Base-by-base conservation (phyloP, 2,329 filamentous ascomycete species). In the Stachybotrys chlorohalonatus region DNA sequence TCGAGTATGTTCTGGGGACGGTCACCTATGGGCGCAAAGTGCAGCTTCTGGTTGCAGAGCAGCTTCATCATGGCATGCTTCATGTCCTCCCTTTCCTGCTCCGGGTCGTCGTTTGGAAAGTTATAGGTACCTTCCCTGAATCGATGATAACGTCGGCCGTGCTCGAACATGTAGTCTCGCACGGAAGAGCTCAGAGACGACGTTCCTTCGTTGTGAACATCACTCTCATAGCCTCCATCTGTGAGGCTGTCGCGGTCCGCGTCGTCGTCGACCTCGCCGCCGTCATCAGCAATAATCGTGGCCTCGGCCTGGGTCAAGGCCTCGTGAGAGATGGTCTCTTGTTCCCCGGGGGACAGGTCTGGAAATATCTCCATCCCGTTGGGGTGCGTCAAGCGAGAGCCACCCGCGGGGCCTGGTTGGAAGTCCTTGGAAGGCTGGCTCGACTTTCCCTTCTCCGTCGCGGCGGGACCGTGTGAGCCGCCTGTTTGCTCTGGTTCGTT, bases 41-140 rank as follows among this genome's bases (percentile, higher is more conserved):
- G 73, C n/a, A 82, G 66, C 55, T 71, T 71, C 42, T 73, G 68
- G 53, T 73, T 73, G 56, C 75, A 77, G 15, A 80, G 67, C 55
- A 78, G 60, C 63, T 74, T 75, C 47, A 78, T 67, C 72, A 80
- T 77, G 57, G 73, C 69, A 62, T 82, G 80, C 61, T 79, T 80
- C 72, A 83, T 75, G 52, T 83, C 79, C 59, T 82, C 76, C 45
- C 79, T 70, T 58, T 83, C 79, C 62, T 83, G 80, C 66, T 84
- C 81, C 6, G 75, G 68, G 51, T 83, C 81, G 56, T 84, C 82
- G 54, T 83, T 84, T 31, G 82, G 81, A 52, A 83, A 81, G 54
- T 77, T 77, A 60, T 84, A 84, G 11, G 65, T 62, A 6, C 79
- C 80, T 55, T 80, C 77, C 16, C 78, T 71, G 61, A 79, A 81